Conservation (phyloP, 176 grass and related monocot genomes). For the Oryza officinalis region DNA sequence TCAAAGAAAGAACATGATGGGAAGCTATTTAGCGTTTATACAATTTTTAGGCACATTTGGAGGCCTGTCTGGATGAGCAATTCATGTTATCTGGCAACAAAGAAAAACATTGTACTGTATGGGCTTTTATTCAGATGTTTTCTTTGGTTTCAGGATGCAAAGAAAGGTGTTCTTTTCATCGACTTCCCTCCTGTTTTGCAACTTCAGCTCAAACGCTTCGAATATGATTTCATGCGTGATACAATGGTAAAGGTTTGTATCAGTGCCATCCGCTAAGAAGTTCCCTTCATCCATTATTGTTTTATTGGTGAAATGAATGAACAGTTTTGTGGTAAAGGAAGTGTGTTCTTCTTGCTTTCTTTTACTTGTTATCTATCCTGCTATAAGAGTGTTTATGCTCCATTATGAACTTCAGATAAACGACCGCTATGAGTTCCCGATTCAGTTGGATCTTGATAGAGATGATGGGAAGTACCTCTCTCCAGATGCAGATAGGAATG, state of each 20-base stretch:
- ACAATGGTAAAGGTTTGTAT: constrained; percentile 98
- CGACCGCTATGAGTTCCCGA: constrained; percentile 96
- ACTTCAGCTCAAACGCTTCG: constrained; percentile 98
- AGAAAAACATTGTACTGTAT: background rate
- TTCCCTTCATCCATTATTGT: background rate
- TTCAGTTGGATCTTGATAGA: constrained; percentile 98
- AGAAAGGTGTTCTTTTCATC: constrained; percentile 99
- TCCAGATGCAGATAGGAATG: constrained; percentile 89
- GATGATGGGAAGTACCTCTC: constrained; percentile 92
- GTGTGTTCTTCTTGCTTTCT: background rate
- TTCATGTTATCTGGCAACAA: background rate
- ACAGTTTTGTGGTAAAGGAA: background rate
- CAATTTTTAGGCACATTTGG: background rate
- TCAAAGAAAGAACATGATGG: background rate
- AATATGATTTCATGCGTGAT: constrained; percentile 99
- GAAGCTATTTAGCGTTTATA: background rate
- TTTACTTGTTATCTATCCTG: background rate
- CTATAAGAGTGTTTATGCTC: constrained; percentile 39
- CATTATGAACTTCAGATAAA: constrained; percentile 80
- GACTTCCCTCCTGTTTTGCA: constrained; percentile 98
- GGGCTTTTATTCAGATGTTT: constrained; percentile 20
- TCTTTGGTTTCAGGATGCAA: constrained; percentile 84
- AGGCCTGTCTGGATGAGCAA: background rate
- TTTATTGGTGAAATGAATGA: constrained; percentile 1
- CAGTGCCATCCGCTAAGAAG: background rate